Conservation (phyloP, 805 yeast genomes). For the Kuraishia floccosa region DNA sequence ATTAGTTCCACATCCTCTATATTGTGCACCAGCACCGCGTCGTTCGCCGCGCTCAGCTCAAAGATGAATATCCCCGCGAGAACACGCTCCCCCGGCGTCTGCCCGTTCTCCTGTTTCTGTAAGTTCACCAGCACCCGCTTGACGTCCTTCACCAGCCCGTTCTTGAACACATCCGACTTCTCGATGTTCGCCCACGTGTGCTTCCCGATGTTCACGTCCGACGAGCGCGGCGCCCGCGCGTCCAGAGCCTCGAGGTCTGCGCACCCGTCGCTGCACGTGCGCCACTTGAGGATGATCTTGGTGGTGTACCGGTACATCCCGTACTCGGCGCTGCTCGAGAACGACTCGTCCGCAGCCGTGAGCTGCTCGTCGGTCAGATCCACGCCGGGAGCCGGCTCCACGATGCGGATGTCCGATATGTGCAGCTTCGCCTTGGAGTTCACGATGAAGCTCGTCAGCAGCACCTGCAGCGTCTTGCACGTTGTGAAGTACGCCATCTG, state of each 20-base stretch:
- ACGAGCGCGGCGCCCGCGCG: constrained; percentile 11
- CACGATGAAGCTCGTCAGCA: constrained; percentile 43
- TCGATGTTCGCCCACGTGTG: constrained; percentile 28
- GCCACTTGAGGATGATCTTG: constrained; percentile 44
- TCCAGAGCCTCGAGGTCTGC: constrained; percentile 23
- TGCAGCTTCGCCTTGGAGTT: constrained; percentile 43
- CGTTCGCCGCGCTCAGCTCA: constrained; percentile 48
- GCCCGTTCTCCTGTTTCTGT: constrained; percentile 9
- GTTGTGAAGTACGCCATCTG: constrained; percentile 43
- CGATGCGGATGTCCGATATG: constrained; percentile 25
- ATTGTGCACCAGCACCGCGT: constrained; percentile 47
- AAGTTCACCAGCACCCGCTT: constrained; percentile 20
- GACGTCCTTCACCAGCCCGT: background rate
- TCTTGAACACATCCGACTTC: background rate
- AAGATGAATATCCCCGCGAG: constrained; percentile 50
- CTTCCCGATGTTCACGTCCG: constrained; percentile 26
- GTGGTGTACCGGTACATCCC: constrained; percentile 27
- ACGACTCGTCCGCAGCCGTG: no score
- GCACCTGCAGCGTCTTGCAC: constrained; percentile 41
- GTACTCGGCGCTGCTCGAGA: background rate
- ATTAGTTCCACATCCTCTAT: constrained; percentile 54
- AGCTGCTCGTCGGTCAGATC: background rate
- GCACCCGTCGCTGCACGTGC: constrained; percentile 43
- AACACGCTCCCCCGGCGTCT: background rate
- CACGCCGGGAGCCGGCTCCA: constrained; percentile 13